These are phyloP conservation scores for Trametes punicea DNA, from an alignment of 768 basidiomycete genomes.

Conservation along the genomic window DNA sequence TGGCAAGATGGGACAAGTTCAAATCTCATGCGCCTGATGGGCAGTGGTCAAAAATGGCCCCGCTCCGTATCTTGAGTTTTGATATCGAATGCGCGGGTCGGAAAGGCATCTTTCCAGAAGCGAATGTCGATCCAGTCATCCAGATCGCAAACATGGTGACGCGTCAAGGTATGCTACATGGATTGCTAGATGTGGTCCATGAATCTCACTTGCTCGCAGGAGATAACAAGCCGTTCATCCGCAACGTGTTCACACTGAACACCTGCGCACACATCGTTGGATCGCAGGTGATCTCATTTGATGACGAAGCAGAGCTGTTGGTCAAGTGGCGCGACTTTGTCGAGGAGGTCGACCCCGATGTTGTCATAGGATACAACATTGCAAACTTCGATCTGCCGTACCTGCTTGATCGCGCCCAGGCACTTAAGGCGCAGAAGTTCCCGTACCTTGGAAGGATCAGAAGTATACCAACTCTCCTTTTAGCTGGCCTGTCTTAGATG, in stretches of 20 bases:
- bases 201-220: slow-evolving; percentile 43
- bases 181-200: not conserved
- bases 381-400: slow-evolving; percentile 96
- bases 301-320: slow-evolving; percentile 73
- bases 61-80: slow-evolving; percentile 91
- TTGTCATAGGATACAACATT: slow-evolving; percentile 96
- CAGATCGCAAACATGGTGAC: slow-evolving; percentile 99
- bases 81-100: slow-evolving; percentile 99
- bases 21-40: slow-evolving; percentile 92
- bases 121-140: slow-evolving; percentile 88
- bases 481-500: not conserved
- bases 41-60: slow-evolving; percentile 88
- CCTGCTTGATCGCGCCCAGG: slow-evolving; percentile 86
- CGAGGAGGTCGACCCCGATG: slow-evolving; percentile 87
- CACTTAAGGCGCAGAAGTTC: slow-evolving; percentile 52
- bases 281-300: slow-evolving; percentile 88
- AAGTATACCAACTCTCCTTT: slow-evolving; percentile 38
- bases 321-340: slow-evolving; percentile 88
- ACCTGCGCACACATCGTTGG: slow-evolving; percentile 94
- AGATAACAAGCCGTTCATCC: slow-evolving; percentile 88
- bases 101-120: slow-evolving; percentile 96
- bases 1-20: slow-evolving; percentile 71
- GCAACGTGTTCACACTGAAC: slow-evolving; percentile 95
- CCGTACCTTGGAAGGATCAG: slow-evolving; percentile 47
- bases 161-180: slow-evolving; percentile 68